phyloP scores from a whole-genome alignment of 2,329 filamentous ascomycete species.

The Claviceps humidiphila region DNA sequence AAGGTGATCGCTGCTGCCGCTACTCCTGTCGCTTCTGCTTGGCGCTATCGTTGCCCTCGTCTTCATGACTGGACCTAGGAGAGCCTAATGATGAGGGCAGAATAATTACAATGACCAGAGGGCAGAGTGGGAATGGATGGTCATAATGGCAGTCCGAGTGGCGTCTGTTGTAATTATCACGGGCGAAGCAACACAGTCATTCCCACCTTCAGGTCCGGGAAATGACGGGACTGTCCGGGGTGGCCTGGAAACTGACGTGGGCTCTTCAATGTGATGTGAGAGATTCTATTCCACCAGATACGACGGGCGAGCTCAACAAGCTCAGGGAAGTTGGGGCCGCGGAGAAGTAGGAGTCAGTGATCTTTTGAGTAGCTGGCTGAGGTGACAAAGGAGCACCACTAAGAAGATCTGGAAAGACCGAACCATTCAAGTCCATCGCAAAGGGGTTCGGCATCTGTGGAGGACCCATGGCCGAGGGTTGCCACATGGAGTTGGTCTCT shows the following conservation, averaged over 20 bases:
- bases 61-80: constrained; percentile 28
- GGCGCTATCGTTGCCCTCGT: constrained; percentile 4
- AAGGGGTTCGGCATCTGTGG: constrained; percentile 57
- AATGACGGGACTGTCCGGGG: constrained; percentile 64
- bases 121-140: constrained; percentile 43
- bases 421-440: constrained; percentile 59
- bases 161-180: constrained; percentile 52
- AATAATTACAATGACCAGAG: constrained; percentile 50
- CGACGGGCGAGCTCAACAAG: constrained; percentile 57
- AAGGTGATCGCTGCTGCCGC: background rate
- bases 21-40: constrained; percentile 23
- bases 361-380: constrained; percentile 56
- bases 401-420: constrained; percentile 66
- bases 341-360: constrained; percentile 65
- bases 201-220: constrained; percentile 43
- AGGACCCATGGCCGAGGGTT: constrained; percentile 55
- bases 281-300: constrained; percentile 45
- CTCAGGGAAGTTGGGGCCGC: constrained; percentile 63
- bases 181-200: constrained; percentile 42
- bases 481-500: constrained; percentile 51
- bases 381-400: constrained; percentile 63
- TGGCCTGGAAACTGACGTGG: constrained; percentile 48
- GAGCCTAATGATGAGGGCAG: constrained; percentile 37
- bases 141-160: constrained; percentile 48
- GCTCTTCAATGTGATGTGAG: constrained; percentile 51